These are phyloP conservation scores for Yamadazyma triangularis DNA, from an alignment of 1,139 yeast genomes.

Conservation along the genomic window DNA sequence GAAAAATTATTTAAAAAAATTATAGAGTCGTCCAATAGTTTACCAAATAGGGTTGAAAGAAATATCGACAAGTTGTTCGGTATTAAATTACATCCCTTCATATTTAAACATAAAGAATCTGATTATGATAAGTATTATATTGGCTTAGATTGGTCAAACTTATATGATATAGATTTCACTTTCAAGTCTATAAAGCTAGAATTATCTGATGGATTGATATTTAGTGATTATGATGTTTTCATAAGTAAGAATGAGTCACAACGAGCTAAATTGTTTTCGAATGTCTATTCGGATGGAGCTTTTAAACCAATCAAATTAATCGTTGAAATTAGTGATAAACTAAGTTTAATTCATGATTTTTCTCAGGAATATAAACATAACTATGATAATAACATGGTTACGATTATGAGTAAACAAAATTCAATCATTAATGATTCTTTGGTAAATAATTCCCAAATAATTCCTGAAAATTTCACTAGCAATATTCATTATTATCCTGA, in stretches of 20 bases:
- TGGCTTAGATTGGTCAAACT: constrained; percentile 20
- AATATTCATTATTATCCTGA: constrained; percentile 9
- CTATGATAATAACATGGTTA: background rate
- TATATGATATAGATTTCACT: constrained; percentile 21
- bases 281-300: constrained; percentile 20
- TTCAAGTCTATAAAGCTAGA: constrained; percentile 18
- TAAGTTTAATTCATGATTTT: constrained; percentile 10
- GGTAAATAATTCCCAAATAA: constrained; percentile 2
- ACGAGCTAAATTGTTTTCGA: constrained; percentile 18
- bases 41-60: constrained; percentile 18
- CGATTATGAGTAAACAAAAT: constrained; percentile 1
- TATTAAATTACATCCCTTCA: constrained; percentile 20
- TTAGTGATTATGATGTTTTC: constrained; percentile 3
- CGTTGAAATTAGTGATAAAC: constrained; percentile 18
- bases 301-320: constrained; percentile 19
- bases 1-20: constrained; percentile 19
- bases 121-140: constrained; percentile 23
- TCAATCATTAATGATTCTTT: constrained; percentile 11
- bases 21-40: constrained; percentile 14
- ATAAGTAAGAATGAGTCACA: constrained; percentile 7
- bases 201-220: constrained; percentile 13
- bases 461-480: background rate
- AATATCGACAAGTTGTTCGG: constrained; percentile 29
- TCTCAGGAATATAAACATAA: constrained; percentile 5
- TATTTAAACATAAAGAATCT: constrained; percentile 11